These are phyloP conservation scores for Raphanus raphanistrum DNA, from an alignment of 345 rosid species.

Conservation along the genomic window DNA sequence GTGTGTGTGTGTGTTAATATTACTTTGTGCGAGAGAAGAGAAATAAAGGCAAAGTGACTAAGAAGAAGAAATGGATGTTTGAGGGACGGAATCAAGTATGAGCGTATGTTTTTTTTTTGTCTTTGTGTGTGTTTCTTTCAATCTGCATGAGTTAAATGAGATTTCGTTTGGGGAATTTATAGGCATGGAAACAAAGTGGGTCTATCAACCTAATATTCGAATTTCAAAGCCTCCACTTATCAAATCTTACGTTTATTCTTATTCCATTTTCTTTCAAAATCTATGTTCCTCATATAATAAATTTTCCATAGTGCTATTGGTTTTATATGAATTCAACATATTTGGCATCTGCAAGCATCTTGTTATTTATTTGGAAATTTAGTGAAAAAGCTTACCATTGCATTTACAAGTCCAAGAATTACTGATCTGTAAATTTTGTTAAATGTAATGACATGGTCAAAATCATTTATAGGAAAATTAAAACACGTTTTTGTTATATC, in stretches of 20 bases:
- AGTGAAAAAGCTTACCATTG: background rate
- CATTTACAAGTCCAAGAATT: conserved; percentile 6
- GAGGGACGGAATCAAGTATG: conserved; percentile 9
- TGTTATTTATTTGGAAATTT: background rate
- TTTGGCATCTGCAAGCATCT: conserved; percentile 16
- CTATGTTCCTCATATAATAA: conserved; percentile 5
- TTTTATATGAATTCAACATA: conserved; percentile 11
- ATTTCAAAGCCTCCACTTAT: conserved; percentile 32
- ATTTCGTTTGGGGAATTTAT: conserved; percentile 28
- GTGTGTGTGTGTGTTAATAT: too few species aligned
- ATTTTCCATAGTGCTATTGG: background rate
- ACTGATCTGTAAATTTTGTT: background rate
- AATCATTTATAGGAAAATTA: background rate
- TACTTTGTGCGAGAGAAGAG: background rate
- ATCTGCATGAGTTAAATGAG: conserved; percentile 32
- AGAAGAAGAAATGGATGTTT: conserved; percentile 16
- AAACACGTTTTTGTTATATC: too few species aligned
- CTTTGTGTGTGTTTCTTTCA: background rate
- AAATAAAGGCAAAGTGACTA: background rate
- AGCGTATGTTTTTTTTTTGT: conserved; percentile 24
- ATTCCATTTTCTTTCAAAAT: conserved; percentile 25
- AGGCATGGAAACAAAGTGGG: conserved; percentile 31
- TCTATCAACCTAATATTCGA: conserved; percentile 35
- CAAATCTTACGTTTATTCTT: conserved; percentile 21
- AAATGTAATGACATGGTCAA: background rate